Evolutionary conservation across 805 yeast genomes (phyloP).

Genomic region (Myxozyma udenii): DNA sequence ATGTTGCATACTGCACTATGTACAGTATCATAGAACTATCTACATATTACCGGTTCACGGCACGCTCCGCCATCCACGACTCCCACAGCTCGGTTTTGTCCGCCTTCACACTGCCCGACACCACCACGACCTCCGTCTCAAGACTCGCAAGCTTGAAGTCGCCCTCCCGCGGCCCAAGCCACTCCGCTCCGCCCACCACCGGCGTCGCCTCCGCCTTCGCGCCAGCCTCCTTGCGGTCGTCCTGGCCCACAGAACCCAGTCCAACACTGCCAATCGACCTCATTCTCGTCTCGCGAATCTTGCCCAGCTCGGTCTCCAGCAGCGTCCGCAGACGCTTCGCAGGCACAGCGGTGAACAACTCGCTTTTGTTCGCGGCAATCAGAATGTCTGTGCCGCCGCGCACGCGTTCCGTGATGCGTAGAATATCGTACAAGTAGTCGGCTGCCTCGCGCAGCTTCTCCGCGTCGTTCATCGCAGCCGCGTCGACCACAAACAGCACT

Average conservation of each 20-base stretch:
- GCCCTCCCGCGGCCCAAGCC: conserved; percentile 17
- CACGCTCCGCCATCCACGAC: conserved; percentile 75
- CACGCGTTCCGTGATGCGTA: conserved; percentile 56
- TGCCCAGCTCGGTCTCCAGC: conserved; percentile 63
- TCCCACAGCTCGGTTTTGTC: conserved; percentile 58
- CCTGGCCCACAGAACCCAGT: neutral
- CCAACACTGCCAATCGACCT: conserved; percentile 45
- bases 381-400: conserved; percentile 60
- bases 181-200: conserved; percentile 5
- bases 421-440: conserved; percentile 20
- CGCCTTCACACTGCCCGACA: conserved; percentile 69
- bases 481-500: conserved; percentile 72
- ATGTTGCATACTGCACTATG: too few relatives aligned
- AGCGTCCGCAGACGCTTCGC: conserved; percentile 54
- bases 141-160: conserved; percentile 18
- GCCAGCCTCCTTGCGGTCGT: conserved; percentile 8
- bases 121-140: conserved; percentile 36
- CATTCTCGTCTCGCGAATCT: conserved; percentile 49
- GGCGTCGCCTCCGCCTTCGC: conserved; percentile 7
- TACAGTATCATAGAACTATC: neutral
- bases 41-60: conserved; percentile 47
- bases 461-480: conserved; percentile 43
- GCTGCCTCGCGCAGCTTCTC: conserved; percentile 31
- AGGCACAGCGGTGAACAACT: conserved; percentile 79
- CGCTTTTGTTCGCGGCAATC: conserved; percentile 81